Evolutionary conservation across 768 basidiomycete species (phyloP).

Genomic region (Clavaria fumosa): DNA sequence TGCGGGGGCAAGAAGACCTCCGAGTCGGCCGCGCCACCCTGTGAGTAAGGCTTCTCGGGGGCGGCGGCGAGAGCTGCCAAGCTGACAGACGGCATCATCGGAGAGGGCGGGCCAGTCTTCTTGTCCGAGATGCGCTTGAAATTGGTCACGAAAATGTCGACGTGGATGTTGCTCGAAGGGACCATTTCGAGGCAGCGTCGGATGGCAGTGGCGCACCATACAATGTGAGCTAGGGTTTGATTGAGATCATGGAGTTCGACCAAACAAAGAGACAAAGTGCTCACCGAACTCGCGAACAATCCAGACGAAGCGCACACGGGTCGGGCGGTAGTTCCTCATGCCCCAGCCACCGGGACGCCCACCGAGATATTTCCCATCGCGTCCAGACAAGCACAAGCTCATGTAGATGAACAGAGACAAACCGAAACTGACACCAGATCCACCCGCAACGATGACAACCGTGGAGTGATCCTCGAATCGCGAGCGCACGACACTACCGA

Average conservation of each 20-base stretch:
- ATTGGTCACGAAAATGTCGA: constrained; percentile 66
- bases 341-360: constrained; percentile 31
- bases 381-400: constrained; percentile 39
- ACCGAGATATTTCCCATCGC: constrained; percentile 35
- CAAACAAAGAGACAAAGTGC: too few species aligned
- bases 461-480: constrained; percentile 45
- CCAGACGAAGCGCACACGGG: constrained; percentile 61
- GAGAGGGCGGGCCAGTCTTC: background rate
- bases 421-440: constrained; percentile 64
- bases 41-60: background rate
- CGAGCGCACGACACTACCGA: constrained; percentile 46
- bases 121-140: constrained; percentile 18
- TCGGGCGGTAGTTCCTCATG: constrained; percentile 24
- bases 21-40: background rate
- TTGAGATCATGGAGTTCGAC: too few species aligned
- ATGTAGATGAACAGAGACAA: constrained; percentile 49
- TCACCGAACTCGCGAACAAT: constrained; percentile 60
- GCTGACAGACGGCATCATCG: background rate
- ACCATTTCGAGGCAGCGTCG: constrained; percentile 46
- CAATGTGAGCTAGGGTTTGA: constrained; percentile 48
- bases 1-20: constrained; percentile 2
- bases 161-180: constrained; percentile 31
- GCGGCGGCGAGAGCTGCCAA: background rate
- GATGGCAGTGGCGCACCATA: constrained; percentile 58
- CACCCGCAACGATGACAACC: constrained; percentile 50